These are phyloP conservation scores for Fusarium sp. DNA, from an alignment of 2,329 filamentous ascomycete genomes.

Conservation along the genomic window DNA sequence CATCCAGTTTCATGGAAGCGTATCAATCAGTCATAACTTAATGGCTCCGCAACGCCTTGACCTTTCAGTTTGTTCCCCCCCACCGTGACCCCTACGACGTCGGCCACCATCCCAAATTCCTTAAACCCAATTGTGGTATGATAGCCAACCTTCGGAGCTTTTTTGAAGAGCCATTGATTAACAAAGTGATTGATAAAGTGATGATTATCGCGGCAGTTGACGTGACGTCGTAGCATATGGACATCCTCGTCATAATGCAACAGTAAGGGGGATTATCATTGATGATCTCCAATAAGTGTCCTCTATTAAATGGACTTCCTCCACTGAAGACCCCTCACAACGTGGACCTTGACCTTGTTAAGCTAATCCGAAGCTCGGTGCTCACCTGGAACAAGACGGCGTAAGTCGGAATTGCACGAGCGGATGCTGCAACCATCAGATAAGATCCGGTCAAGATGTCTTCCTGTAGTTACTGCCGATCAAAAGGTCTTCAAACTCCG, in stretches of 20 bases:
- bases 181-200: background rate
- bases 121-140: slow-evolving; percentile 5
- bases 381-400: slow-evolving; percentile 34
- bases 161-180: background rate
- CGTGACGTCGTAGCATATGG: slow-evolving; percentile 11
- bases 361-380: slow-evolving; percentile 19
- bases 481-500: slow-evolving; percentile 37
- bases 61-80: slow-evolving; percentile 10
- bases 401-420: slow-evolving; percentile 40
- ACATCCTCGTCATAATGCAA: slow-evolving; percentile 24
- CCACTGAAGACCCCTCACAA: slow-evolving; percentile 25
- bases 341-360: slow-evolving; percentile 17
- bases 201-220: slow-evolving; percentile 13
- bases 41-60: slow-evolving; percentile 27
- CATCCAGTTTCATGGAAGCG: slow-evolving; percentile 15
- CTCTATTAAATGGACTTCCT: slow-evolving; percentile 18
- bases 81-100: slow-evolving; percentile 17
- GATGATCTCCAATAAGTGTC: slow-evolving; percentile 19
- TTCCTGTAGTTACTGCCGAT: slow-evolving; percentile 21
- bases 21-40: slow-evolving; percentile 32
- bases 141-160: background rate
- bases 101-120: background rate
- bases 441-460: slow-evolving; percentile 28
- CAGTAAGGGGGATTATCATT: slow-evolving; percentile 11
- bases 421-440: slow-evolving; percentile 25